These are phyloP conservation scores for Emydomyces testavorans DNA, from an alignment of 2,329 filamentous ascomycete species.

Conservation along the genomic window DNA sequence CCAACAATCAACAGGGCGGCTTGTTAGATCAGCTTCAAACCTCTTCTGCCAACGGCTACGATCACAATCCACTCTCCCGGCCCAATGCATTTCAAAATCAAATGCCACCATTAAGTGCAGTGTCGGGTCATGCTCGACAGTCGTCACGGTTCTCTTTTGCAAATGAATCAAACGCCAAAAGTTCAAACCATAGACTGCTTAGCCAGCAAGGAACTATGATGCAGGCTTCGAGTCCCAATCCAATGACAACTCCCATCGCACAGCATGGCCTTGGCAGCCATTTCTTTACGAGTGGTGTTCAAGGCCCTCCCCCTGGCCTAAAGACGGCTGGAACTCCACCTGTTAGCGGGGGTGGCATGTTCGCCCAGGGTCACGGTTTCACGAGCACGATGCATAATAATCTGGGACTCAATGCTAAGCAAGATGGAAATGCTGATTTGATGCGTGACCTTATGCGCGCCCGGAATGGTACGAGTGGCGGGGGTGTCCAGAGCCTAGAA, in stretches of 20 bases:
- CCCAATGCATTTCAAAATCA: conserved; percentile 37
- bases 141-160: conserved; percentile 80
- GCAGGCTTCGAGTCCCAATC: conserved; percentile 31
- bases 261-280: conserved; percentile 45
- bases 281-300: conserved; percentile 74
- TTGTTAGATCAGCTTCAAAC: conserved; percentile 36
- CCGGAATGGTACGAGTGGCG: conserved; percentile 45
- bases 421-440: conserved; percentile 63
- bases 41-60: conserved; percentile 26
- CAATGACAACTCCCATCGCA: conserved; percentile 28
- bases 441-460: conserved; percentile 72
- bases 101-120: conserved; percentile 43
- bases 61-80: conserved; percentile 36
- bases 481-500: conserved; percentile 64
- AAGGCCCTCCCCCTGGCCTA: conserved; percentile 84
- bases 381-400: conserved; percentile 52
- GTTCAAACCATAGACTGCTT: conserved; percentile 48
- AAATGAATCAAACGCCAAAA: conserved; percentile 51
- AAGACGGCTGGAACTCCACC: conserved; percentile 93
- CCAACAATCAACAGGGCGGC: conserved; percentile 49
- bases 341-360: conserved; percentile 67
- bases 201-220: conserved; percentile 39
- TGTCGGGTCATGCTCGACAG: conserved; percentile 63
- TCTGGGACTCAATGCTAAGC: conserved; percentile 55
- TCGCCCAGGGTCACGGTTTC: conserved; percentile 78